These are phyloP conservation scores for Lasiodiplodia citricola DNA, from an alignment of 2,329 filamentous ascomycete genomes.

Conservation along the genomic window DNA sequence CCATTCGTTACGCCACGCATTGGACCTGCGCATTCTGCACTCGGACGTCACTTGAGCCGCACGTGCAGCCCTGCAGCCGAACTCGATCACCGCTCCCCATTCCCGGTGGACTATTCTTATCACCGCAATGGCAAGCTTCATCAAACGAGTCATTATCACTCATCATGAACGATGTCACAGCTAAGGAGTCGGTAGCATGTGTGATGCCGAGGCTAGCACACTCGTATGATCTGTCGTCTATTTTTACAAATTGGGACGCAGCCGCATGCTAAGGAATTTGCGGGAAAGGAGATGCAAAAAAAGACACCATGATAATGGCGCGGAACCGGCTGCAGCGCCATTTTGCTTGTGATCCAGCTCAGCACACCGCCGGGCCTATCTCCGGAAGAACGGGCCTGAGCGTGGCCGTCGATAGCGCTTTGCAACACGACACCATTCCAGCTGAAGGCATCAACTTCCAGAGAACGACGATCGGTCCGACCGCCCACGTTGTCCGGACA, in stretches of 20 bases:
- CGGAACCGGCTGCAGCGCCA: not conserved
- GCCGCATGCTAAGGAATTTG: not conserved
- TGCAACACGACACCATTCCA: not conserved
- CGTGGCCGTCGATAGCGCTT: not conserved
- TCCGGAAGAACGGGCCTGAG: not conserved
- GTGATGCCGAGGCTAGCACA: conserved; percentile 8
- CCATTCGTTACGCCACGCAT: not conserved
- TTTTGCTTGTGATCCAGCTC: not conserved
- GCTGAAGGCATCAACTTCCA: not conserved
- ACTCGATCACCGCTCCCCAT: not conserved
- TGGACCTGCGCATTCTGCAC: not conserved
- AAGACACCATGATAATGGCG: not conserved
- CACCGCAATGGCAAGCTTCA: not conserved
- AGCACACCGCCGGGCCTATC: not conserved
- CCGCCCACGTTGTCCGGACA: not conserved
- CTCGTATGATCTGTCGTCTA: conserved; percentile 13
- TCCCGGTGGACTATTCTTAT: not conserved
- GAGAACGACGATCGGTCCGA: not conserved
- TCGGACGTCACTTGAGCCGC: not conserved
- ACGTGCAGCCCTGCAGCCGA: not conserved
- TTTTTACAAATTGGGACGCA: not conserved
- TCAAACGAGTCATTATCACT: not conserved
- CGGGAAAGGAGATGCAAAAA: not conserved
- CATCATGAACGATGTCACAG: not conserved
- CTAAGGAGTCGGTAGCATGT: not conserved